These are phyloP conservation scores for Fusarium tricinctum DNA, from an alignment of 2,329 filamentous ascomycete genomes.

Conservation along the genomic window DNA sequence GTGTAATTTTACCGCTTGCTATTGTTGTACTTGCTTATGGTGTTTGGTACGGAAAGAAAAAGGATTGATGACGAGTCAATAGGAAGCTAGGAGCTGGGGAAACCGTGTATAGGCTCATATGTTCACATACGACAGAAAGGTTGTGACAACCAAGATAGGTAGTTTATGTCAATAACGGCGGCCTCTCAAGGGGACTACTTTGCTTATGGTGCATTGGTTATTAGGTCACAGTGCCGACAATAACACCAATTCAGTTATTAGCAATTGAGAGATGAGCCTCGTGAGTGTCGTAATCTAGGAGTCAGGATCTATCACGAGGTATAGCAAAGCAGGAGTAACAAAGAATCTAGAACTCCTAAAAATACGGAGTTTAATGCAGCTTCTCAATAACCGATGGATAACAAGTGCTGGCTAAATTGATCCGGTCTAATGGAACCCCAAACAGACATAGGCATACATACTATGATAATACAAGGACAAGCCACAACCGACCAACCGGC, in stretches of 20 bases:
- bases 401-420: slow-evolving; percentile 21
- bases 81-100: not conserved
- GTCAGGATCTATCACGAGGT: not conserved
- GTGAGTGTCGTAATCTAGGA: not conserved
- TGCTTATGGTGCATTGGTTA: not conserved
- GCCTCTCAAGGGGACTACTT: slow-evolving; percentile 4
- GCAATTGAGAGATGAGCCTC: not conserved
- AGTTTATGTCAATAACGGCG: not conserved
- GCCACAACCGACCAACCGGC: slow-evolving; percentile 21
- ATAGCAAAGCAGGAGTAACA: not conserved
- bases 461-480: slow-evolving; percentile 3
- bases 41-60: slow-evolving; percentile 20
- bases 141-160: not conserved
- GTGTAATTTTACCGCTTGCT: slow-evolving; percentile 6
- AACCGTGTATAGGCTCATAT: not conserved
- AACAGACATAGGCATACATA: not conserved
- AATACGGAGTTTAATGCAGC: not conserved
- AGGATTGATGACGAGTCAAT: slow-evolving; percentile 7
- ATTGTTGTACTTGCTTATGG: slow-evolving; percentile 3
- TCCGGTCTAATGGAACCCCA: not conserved
- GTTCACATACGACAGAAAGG: not conserved
- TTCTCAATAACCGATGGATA: slow-evolving; percentile 7
- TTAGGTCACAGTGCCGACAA: not conserved
- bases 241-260: not conserved
- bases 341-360: not conserved